Conservation (phyloP, 192 early-diverging fungal species). For the Dimargaris verticillata region DNA sequence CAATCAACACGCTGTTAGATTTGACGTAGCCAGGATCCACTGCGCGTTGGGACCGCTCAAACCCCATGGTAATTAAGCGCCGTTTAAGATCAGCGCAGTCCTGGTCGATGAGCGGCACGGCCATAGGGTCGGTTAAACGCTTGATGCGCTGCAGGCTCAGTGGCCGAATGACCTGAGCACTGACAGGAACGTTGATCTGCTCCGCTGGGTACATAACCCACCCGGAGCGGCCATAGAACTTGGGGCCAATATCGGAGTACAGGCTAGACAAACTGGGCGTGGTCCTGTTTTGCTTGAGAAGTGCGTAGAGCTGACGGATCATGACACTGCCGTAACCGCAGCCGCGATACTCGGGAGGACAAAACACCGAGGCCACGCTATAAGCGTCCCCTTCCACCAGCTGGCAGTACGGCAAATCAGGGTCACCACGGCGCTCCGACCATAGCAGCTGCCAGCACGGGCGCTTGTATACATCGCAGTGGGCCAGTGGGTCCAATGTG, state of each 20-base stretch:
- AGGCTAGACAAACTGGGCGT: not conserved
- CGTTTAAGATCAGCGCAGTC: not conserved
- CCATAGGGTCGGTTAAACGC: not conserved
- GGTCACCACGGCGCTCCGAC: too few relatives aligned
- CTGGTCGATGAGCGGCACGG: not conserved
- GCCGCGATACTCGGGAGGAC: conserved; percentile 1
- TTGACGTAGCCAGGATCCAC: not conserved
- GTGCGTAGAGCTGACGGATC: not conserved
- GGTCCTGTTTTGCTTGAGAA: not conserved
- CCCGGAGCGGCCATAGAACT: conserved; percentile 5
- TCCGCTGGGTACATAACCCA: not conserved
- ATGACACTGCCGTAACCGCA: not conserved
- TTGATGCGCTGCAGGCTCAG: not conserved
- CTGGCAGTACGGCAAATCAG: not conserved
- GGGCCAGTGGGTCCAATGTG: not conserved
- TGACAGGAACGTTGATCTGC: not conserved
- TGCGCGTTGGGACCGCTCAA: not conserved
- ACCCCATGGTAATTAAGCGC: not conserved
- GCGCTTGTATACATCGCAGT: conserved; percentile 4
- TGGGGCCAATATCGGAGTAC: conserved; percentile 11
- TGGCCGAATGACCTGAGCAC: not conserved
- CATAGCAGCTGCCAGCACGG: not conserved
- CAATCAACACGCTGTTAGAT: not conserved
- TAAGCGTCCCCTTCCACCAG: not conserved
- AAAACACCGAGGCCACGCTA: conserved; percentile 11